Evolutionary conservation across 164 flowering plant genomes (phyloP), one percentile per base, ranked within the genome.

Genomic region (Kingdonia uniflora): DNA sequence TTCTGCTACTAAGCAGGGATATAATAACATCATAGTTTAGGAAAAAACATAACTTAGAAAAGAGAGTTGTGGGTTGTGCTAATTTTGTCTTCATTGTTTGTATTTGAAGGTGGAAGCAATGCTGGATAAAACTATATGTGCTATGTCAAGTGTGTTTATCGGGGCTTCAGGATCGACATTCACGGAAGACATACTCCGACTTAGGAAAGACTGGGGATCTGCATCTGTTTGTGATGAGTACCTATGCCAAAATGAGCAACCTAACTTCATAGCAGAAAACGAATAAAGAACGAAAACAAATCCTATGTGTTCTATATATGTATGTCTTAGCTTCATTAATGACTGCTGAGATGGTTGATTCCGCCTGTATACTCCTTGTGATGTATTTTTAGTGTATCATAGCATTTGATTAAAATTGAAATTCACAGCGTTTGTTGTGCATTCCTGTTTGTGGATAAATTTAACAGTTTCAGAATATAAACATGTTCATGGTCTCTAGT

Each of bases 101-200:
- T 17, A 57, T 20, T 49, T 70, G 66, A 58, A 92, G 99, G 97
- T 94, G 72, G 97, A 88, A 54, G 99, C 99, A n/a, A 92, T 92
- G 99, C 79, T 92, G 64, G 99, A 92, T 68, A 88, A 94, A 70
- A 84, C 97, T 16, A 88, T 94, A 8, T 77, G 90, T 62, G 95
- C 95, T 0, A 66, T 86, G 81, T 74, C 99, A 0, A 66, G 62
- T 37, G 95, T 83, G 53, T 94, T 88, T 66, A 81, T 94, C 38
- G 99, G 95, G 51, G 63, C 97, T 10, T 63, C 92, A 8, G 97
- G 99, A n/a, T 88, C 99, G 29, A 88, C 95, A 11, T 94, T 94
- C 74, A 94, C 99, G 0, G 97, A 94, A 60, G 97, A 92, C 67
- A 88, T 92, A 51, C 26, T 82, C 50, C 74, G 97, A 59, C 81